Evolutionary conservation across 2,329 filamentous ascomycete species (phyloP).

Genomic region (Aspergillus udagawae): DNA sequence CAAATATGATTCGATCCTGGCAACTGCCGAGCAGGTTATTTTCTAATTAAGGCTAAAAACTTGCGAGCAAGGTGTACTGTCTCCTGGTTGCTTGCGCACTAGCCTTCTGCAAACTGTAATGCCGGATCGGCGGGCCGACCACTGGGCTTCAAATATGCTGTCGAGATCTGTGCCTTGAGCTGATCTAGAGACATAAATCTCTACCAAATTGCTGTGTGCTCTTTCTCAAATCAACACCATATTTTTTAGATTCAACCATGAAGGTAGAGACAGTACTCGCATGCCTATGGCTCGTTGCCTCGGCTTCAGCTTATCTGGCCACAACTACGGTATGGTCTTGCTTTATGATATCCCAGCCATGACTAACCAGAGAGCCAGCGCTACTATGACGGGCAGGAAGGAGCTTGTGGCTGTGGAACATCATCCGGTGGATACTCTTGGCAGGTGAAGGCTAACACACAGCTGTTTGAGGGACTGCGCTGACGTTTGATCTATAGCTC

Average conservation of each 20-base stretch:
- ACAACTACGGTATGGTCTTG: not conserved
- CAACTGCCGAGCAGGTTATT: no score
- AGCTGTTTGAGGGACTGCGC: not conserved
- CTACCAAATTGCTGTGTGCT: no score
- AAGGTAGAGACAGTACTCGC: not conserved
- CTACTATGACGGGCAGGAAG: conserved; percentile 30
- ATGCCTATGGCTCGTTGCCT: not conserved
- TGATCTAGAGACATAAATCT: not conserved
- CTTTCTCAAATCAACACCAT: no score
- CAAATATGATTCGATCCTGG: not conserved
- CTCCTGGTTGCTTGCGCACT: no score
- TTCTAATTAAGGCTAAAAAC: not conserved
- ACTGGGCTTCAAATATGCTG: not conserved
- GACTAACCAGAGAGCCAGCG: conserved; percentile 12
- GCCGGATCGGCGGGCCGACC: not conserved
- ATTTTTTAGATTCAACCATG: not conserved
- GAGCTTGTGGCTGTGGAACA: conserved; percentile 30
- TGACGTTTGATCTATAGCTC: not conserved
- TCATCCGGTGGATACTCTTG: conserved; percentile 23
- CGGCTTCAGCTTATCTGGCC: not conserved
- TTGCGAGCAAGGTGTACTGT: no score
- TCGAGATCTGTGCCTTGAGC: not conserved
- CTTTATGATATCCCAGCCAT: no score
- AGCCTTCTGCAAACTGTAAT: not conserved
- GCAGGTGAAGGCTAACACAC: conserved; percentile 16